Conservation (phyloP, 2,329 filamentous ascomycete species). For the Fusarium sp. region DNA sequence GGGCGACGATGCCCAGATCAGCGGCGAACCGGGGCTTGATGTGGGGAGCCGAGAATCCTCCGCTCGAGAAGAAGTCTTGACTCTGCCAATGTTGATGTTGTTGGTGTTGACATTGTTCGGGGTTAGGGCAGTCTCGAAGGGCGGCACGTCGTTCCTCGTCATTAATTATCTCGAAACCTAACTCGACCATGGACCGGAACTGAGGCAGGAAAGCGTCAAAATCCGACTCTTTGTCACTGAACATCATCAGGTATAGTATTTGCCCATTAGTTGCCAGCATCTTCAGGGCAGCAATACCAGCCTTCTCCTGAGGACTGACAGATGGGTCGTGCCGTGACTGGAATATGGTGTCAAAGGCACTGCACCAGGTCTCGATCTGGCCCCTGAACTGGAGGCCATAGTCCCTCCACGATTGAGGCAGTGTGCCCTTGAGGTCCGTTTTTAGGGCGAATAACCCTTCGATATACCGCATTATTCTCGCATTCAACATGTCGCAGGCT, state of each 20-base stretch:
- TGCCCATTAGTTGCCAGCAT: slow-evolving; percentile 70
- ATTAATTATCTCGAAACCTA: slow-evolving; percentile 69
- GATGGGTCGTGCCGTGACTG: slow-evolving; percentile 58
- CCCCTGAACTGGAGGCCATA: slow-evolving; percentile 60
- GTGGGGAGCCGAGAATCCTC: slow-evolving; percentile 59
- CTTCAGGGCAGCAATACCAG: slow-evolving; percentile 69
- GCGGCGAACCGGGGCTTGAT: slow-evolving; percentile 72
- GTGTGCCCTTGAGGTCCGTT: slow-evolving; percentile 63
- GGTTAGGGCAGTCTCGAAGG: slow-evolving; percentile 57
- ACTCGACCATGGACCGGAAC: slow-evolving; percentile 66
- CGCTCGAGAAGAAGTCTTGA: slow-evolving; percentile 51
- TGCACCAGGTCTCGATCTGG: slow-evolving; percentile 65
- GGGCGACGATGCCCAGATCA: slow-evolving; percentile 72
- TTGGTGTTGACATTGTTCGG: slow-evolving; percentile 55
- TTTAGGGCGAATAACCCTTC: slow-evolving; percentile 62
- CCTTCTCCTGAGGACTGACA: slow-evolving; percentile 65
- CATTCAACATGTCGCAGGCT: slow-evolving; percentile 66
- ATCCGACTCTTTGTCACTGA: slow-evolving; percentile 66
- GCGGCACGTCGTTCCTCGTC: slow-evolving; percentile 65
- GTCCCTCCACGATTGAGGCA: slow-evolving; percentile 60
- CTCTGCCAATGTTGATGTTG: slow-evolving; percentile 24
- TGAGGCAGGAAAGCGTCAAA: slow-evolving; percentile 65
- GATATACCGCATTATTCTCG: slow-evolving; percentile 67
- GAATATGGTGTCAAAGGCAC: slow-evolving; percentile 67
- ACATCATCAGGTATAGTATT: slow-evolving; percentile 69